phyloP scores from a whole-genome alignment of 257 asterid genomes.

The Knoxia roxburghii region DNA sequence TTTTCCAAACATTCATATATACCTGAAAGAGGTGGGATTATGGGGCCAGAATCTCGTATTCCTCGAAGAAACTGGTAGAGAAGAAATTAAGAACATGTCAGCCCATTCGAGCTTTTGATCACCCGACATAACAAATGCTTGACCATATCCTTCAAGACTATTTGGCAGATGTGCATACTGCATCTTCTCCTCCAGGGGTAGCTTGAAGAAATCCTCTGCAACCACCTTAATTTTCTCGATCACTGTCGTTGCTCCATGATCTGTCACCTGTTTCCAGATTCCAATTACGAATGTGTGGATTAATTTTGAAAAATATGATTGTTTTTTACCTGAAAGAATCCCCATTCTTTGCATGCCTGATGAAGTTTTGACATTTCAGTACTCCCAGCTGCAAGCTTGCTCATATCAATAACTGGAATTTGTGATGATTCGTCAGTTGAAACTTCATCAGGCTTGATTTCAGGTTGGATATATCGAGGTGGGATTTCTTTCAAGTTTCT shows the following conservation, averaged over 20 bases:
- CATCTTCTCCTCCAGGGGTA: slow-evolving; percentile 25
- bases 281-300: no score
- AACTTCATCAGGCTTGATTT: slow-evolving; percentile 10
- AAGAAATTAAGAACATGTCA: slow-evolving; percentile 32
- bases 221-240: no score
- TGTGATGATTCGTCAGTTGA: slow-evolving; percentile 11
- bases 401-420: slow-evolving; percentile 27
- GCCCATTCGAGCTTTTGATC: slow-evolving; percentile 45
- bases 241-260: no score
- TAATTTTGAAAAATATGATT: no score
- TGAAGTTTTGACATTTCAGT: slow-evolving; percentile 25
- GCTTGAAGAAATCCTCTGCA: slow-evolving; percentile 24
- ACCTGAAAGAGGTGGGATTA: slow-evolving; percentile 29
- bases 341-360: slow-evolving; percentile 25
- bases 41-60: slow-evolving; percentile 30
- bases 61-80: slow-evolving; percentile 24
- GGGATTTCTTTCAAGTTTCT: slow-evolving; percentile 19
- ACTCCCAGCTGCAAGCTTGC: slow-evolving; percentile 11
- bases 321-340: slow-evolving; percentile 30
- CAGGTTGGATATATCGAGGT: slow-evolving; percentile 16
- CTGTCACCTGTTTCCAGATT: background rate
- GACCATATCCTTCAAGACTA: slow-evolving; percentile 38
- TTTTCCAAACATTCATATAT: no score
- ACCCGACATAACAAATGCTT: slow-evolving; percentile 34
- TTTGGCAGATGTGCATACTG: slow-evolving; percentile 20